Evolutionary conservation across 768 basidiomycete genomes (phyloP).

Genomic region (Infundibulicybe gibba): DNA sequence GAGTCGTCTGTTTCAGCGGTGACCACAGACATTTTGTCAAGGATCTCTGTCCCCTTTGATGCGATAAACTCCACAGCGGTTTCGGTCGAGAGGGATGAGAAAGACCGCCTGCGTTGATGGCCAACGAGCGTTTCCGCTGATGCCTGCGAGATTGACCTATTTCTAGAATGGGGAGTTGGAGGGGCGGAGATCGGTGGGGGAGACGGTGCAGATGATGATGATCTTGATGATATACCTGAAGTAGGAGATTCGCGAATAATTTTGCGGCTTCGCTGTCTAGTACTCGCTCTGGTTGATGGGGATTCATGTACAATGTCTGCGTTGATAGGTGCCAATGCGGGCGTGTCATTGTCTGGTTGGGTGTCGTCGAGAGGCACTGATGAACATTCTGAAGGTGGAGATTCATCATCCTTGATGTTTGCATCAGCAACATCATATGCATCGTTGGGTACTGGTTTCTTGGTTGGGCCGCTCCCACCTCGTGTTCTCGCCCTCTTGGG

Average conservation of each 20-base stretch:
- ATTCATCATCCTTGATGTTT: too few relatives aligned
- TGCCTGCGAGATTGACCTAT: conserved; percentile 34
- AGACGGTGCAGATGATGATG: conserved; percentile 7
- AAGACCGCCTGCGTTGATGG: conserved; percentile 25
- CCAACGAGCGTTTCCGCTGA: conserved; percentile 32
- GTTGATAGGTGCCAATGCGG: too few relatives aligned
- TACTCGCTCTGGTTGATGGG: too few relatives aligned
- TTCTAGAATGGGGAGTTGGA: conserved; percentile 24
- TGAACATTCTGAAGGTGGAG: too few relatives aligned
- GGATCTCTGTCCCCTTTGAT: conserved; percentile 4
- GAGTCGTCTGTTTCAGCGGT: background rate
- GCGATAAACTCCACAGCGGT: conserved; percentile 27
- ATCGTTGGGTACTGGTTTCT: background rate
- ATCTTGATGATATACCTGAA: conserved; percentile 1
- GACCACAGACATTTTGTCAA: conserved; percentile 9
- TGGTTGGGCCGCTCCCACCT: conserved; percentile 1
- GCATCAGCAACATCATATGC: too few relatives aligned
- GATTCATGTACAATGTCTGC: too few relatives aligned
- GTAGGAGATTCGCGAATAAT: too few relatives aligned
- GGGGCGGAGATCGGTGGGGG: conserved; percentile 4
- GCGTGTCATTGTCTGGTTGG: too few relatives aligned
- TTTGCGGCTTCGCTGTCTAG: too few relatives aligned
- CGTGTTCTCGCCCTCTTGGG: conserved; percentile 20
- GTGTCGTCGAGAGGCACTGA: too few relatives aligned
- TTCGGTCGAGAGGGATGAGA: conserved; percentile 33